These are phyloP conservation scores for Lunularia cruciata DNA, from an alignment of 225 moss, liverwort and hornwort genomes.

Conservation along the genomic window DNA sequence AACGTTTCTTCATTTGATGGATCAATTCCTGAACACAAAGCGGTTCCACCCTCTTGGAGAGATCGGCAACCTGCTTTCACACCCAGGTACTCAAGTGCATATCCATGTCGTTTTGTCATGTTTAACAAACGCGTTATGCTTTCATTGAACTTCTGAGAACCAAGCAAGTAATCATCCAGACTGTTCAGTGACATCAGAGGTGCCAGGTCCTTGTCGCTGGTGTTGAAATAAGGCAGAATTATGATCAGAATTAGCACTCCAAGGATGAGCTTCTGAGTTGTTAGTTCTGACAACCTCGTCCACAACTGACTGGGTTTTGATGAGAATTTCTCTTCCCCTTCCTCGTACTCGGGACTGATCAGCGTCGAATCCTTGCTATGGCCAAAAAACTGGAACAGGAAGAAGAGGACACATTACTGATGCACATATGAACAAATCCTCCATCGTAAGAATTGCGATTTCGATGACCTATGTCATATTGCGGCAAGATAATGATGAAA, in stretches of 20 bases:
- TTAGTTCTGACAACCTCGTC: constrained; percentile 83
- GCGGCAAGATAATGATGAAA: no score
- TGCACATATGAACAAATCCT: not conserved
- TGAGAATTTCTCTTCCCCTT: constrained; percentile 43
- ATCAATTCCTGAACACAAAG: constrained; percentile 32
- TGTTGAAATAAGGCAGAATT: constrained; percentile 53
- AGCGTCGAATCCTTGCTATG: constrained; percentile 38
- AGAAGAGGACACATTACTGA: not conserved
- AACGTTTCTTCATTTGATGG: constrained; percentile 20
- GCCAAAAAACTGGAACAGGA: constrained; percentile 36
- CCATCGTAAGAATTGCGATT: no score
- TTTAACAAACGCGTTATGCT: constrained; percentile 46
- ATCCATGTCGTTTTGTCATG: constrained; percentile 62
- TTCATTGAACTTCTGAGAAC: constrained; percentile 54
- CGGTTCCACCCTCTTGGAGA: constrained; percentile 21
- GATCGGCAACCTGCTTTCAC: constrained; percentile 57
- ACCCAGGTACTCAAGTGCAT: constrained; percentile 67
- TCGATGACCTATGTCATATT: no score
- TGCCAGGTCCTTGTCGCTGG: constrained; percentile 53
- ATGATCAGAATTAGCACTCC: constrained; percentile 68
- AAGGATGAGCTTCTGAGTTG: constrained; percentile 78
- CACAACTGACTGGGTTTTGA: constrained; percentile 94
- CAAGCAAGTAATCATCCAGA: constrained; percentile 54
- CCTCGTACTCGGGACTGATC: constrained; percentile 39
- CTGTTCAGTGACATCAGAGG: constrained; percentile 73